Evolutionary conservation across 2,329 filamentous ascomycete species (phyloP), one percentile per base, ranked within the genome.

Genomic region (Penicillium sp.): DNA sequence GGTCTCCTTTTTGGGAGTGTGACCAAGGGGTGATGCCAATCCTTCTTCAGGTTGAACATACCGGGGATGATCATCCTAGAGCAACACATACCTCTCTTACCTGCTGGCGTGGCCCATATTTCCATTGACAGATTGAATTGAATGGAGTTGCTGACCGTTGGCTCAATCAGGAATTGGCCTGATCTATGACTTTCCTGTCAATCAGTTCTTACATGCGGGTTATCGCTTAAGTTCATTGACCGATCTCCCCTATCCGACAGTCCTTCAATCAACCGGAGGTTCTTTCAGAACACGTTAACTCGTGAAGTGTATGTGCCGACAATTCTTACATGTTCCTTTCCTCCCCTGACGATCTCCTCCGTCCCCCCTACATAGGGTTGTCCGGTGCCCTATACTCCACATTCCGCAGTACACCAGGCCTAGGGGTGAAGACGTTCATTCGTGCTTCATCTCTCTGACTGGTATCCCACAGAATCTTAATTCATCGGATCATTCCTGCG

Each of bases 391-490:
- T 60, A 48, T 56, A 51, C 54, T 56, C 58, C 58, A 62, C 60
- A 61, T 65, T 65, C 61, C 56, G 52, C 54, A 55, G 54, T 51
- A 52, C 54, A 61, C 55, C 45, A 43, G 51, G 54, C 57, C 56
- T 52, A 56, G 61, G 56, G 60, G 63, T 64, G 65, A 66, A 69
- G 65, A 62, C 66, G 66, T 69, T 69, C 50, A 62, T 60, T 69
- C 66, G 66, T 67, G 42, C 62, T 69, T 65, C 57, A 60, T 58
- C 57, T 60, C 50, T 58, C 40, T 48, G 48, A 57, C 51, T 62
- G 55, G 61, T 55, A 60, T 62, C 52, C 54, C 50, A 40, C 55
- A 60, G 51, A 54, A 51, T 55, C 53, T 46, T 35, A 53, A 51
- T 56, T 58, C 57, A 55, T 50, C 58, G 55, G 55, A 55, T 64